A percentile compares a stretch with the other conserved stretches of the same genome.
Evolutionary conservation across 164 flowering plant genomes (phyloP).

Genomic region (Vitis labrusca): DNA sequence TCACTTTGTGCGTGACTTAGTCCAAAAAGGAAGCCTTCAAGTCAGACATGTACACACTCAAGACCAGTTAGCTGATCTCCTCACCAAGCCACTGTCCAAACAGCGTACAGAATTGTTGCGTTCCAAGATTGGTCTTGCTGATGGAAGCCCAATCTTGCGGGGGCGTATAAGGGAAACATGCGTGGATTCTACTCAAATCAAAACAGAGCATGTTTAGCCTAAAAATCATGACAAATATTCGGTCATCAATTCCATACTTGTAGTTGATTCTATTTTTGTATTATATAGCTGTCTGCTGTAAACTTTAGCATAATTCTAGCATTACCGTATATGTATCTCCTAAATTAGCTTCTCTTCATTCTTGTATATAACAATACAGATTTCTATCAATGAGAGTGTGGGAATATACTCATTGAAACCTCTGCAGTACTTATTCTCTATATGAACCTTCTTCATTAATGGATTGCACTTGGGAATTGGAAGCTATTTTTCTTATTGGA

Average conservation of each 20-base stretch:
- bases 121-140: not conserved
- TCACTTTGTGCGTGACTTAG: slow-evolving; percentile 2
- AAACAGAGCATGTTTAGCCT: slow-evolving; percentile 7
- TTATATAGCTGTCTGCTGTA: too few relatives aligned
- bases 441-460: too few relatives aligned
- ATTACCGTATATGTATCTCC: too few relatives aligned
- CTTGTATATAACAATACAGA: too few relatives aligned
- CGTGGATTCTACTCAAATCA: not conserved
- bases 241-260: slow-evolving; percentile 4
- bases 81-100: not conserved
- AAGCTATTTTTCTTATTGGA: too few relatives aligned
- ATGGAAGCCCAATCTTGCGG: not conserved
- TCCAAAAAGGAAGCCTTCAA: slow-evolving; percentile 7
- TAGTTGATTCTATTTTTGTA: too few relatives aligned
- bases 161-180: not conserved
- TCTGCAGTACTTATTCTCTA: too few relatives aligned
- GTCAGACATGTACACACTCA: slow-evolving; percentile 3
- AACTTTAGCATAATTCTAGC: too few relatives aligned
- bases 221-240: slow-evolving; percentile 11
- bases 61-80: not conserved
- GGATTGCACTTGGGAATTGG: too few relatives aligned
- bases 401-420: too few relatives aligned
- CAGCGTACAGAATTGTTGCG: not conserved
- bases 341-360: too few relatives aligned
- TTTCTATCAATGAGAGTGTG: too few relatives aligned